Base-by-base conservation (phyloP, 2,329 filamentous ascomycete species). In the Trichoderma sp. region DNA sequence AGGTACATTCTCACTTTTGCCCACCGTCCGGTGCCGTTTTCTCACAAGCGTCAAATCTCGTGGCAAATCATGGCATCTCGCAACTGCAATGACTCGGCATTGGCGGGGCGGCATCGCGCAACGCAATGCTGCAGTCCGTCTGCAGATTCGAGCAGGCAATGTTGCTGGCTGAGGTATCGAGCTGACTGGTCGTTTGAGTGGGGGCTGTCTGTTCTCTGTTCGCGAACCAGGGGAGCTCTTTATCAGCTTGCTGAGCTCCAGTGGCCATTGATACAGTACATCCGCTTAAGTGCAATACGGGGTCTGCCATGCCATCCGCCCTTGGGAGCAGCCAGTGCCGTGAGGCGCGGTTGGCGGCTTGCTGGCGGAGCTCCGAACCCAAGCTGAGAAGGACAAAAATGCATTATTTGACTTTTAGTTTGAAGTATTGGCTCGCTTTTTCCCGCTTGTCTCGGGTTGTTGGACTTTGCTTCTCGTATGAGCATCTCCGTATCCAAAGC, bases 71-170 rank as follows among this genome's bases (percentile, higher is more conserved):
- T 68, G 59, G 34, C 26, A 50, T 66, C 58, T 59, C 62, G 11
- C 23, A 55, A 50, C 47, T 55, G 26, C 53, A 74, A 68, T 73
- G 72, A 73, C 70, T 73, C 72, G 59, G 64, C 53, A 67, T 68
- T 59, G 72, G 66, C 72, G 61, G 57, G 66, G 69, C 66, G 32
- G 28, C 61, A 50, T 71, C 34, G 58, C 59, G 47, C 59, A 59
- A 43, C 68, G 61, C 68, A 71, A 50, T 47, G 43, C 59, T 67
- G 64, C 64, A 67, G 47, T 65, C 8, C 15, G 32, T 57, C 47
- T 67, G 64, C 64, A 55, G 47, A 57, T 57, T 67, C 30, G 32
- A 67, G 64, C 62, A 65, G 50, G 23, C 59, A 20, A 64, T 53
- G 20, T 32, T 66, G 62, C 63, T 59, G 61, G 59, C 32, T 71